Base-by-base conservation (phyloP, 106 monocot species). In the Agapanthus africanus region DNA sequence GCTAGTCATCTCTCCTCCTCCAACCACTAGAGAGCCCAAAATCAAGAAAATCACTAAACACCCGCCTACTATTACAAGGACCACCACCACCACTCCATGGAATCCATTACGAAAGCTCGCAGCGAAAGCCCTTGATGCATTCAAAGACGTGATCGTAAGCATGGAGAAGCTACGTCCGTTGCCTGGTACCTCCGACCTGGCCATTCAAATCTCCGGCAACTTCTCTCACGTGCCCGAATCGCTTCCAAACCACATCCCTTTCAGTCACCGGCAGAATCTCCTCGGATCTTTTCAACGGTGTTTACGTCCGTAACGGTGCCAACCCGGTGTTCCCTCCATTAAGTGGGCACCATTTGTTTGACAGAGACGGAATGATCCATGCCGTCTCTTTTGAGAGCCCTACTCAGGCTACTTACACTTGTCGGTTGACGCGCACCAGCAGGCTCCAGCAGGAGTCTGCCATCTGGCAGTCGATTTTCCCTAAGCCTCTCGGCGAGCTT, bases 401-500 rank as follows among this genome's bases (percentile, higher is more conserved):
- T 11, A 21, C 19, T 0, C 33, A 35, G 19, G 73, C 60, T 1
- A 11, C 46, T 15, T 54, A 73, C 51, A 14, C 27, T 2, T 81
- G 85, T 54, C 78, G 81, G 15, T 47, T 79, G 18, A 81, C 85
- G 0, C 56, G 71, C 26, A 85, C 81, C 14, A 75, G 61, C 30
- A 41, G 78, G 32, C 64, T 85, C 32, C 28, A 22, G 4, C 81
- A 85, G 59, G 85, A 81, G 40, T 42, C 63, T 3, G n/a, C 35
- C 4, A 27, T 72, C 7, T 81, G 85, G 19, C 74, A 71, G 4
- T 26, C 85, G 2, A 61, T 85, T 6, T 85, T 85, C 38, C 85
- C 85, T 11, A 85, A 85, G 69, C 66, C 85, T 27, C 81, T 85
- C 32, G 85, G 85, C 21, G 85, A 85, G 81, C 74, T 85, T 16